Base-by-base conservation (phyloP, 148 eudicot genomes). In the Rhododendron henanense region DNA sequence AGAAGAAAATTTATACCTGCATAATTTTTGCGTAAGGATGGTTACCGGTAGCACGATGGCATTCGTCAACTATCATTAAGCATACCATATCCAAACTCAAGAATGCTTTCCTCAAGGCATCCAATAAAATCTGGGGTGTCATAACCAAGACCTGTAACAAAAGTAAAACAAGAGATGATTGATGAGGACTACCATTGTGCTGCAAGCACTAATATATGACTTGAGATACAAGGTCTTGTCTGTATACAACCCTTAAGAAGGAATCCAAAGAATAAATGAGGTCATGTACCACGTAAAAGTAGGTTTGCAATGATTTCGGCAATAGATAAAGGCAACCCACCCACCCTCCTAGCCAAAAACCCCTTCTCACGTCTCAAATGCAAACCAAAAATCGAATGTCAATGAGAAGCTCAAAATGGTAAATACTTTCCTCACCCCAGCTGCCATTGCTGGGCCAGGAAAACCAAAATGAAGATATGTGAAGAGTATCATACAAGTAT, bases 81-180 rank as follows among this genome's bases (percentile, higher is more conserved):
- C 87, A 86, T 74, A 91, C 87, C 82, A 81, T 85, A 74, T 86
- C 88, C 39, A 93, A 81, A 78, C 67, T 87, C 81, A 93, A 67
- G 81, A 85, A 91, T 31, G 89, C 92, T 61, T 93, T 93, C 89
- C 91, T 90, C 82, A 92, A 81, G 79, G 94, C 91, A 87, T 93
- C 92, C 87, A 93, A 78, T 59, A 92, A 86, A 87, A 92, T 89
- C 84, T 92, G 94, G 41, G 96, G 96, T 81, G 94, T 93, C 96
- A 93, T 92, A 85, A 93, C 91, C 84, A 93, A 77, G 33, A 93
- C 91, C 95, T 93, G 90, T 51, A 28, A 78, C 87, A 83, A 50
- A 28, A 33, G 69, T 31, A 18, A 59, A 80, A 73, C 14, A 85
- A 18, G 33, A 47, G 14, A 33, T 33, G 4, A 77, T 28, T 53